phyloP scores from a whole-genome alignment of 1,139 yeast genomes.

The Geotrichum siamense region DNA sequence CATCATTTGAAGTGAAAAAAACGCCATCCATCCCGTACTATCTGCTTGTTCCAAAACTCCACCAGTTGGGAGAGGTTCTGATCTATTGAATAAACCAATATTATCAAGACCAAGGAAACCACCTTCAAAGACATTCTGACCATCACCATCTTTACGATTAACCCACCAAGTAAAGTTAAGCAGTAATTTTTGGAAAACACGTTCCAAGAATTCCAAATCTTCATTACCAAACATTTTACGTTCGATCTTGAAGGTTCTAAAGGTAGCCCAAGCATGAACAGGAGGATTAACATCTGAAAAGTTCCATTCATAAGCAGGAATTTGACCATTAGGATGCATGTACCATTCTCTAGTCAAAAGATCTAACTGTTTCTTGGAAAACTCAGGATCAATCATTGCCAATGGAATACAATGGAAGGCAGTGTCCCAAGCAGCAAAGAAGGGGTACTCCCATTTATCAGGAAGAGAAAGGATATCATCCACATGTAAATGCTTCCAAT shows the following conservation, averaged over 20 bases:
- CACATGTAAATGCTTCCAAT: slow-evolving; percentile 85
- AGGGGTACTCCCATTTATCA: slow-evolving; percentile 96
- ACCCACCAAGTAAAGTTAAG: slow-evolving; percentile 98
- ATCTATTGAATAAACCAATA: slow-evolving; percentile 88
- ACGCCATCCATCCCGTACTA: slow-evolving; percentile 98
- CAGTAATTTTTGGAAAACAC: slow-evolving; percentile 84
- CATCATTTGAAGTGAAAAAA: slow-evolving; percentile 84
- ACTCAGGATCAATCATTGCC: slow-evolving; percentile 91
- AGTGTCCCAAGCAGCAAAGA: slow-evolving; percentile 97
- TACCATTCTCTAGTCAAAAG: slow-evolving; percentile 92
- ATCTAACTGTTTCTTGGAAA: slow-evolving; percentile 86
- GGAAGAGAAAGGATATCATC: slow-evolving; percentile 89
- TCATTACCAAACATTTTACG: slow-evolving; percentile 77
- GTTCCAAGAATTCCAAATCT: slow-evolving; percentile 79
- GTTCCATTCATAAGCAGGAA: slow-evolving; percentile 98
- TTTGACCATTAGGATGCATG: slow-evolving; percentile 98
- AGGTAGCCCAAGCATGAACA: slow-evolving; percentile 96
- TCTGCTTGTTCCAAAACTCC: slow-evolving; percentile 92
- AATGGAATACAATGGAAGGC: slow-evolving; percentile 94
- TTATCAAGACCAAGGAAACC: slow-evolving; percentile 93
- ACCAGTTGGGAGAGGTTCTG: slow-evolving; percentile 92
- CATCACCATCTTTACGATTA: slow-evolving; percentile 81
- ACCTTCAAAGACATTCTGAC: slow-evolving; percentile 89
- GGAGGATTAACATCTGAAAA: slow-evolving; percentile 95
- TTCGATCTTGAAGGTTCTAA: slow-evolving; percentile 83